Percentiles rank a stretch among this genome's conserved stretches.
These are phyloP conservation scores for Micractinium conductrix DNA, from an alignment of 139 green algal genomes.

Conservation along the genomic window DNA sequence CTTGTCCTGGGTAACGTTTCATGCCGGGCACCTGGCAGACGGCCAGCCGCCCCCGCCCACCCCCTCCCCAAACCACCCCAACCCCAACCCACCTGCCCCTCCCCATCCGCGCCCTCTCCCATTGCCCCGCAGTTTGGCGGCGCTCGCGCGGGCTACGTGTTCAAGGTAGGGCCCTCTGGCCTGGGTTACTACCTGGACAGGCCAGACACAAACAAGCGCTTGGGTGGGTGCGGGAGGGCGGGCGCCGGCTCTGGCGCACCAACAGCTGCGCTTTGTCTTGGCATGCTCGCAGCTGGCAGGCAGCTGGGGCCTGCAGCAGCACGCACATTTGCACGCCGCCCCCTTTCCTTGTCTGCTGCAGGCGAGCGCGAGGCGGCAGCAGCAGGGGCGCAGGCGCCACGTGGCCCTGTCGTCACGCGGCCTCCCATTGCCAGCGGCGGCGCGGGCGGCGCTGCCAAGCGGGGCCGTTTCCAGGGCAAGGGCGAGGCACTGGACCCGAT, in stretches of 20 bases:
- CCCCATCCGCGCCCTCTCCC: no score
- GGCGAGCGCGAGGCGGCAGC: constrained; percentile 9
- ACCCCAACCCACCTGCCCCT: not conserved
- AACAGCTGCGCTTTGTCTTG: no score
- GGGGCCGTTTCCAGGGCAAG: constrained; percentile 17
- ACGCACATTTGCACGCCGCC: no score
- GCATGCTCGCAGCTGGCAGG: no score
- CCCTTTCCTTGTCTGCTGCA: no score
- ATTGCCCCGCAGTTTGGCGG: constrained; percentile 66
- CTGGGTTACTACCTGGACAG: constrained; percentile 65
- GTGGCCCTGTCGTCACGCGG: not conserved
- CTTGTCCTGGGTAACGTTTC: no score
- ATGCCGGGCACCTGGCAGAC: no score
- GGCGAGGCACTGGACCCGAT: constrained; percentile 73
- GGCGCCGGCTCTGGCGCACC: no score
- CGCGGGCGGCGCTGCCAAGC: constrained; percentile 33
- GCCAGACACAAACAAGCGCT: constrained; percentile 10
- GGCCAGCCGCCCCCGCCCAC: not conserved
- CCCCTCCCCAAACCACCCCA: not conserved
- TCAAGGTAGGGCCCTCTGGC: constrained; percentile 63
- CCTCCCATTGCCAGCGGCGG: not conserved
- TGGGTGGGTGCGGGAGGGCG: no score
- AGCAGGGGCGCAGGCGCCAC: not conserved
- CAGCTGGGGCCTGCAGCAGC: no score
- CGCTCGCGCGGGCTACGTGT: constrained; percentile 63